Evolutionary conservation across 495 filamentous ascomycete genomes (phyloP).

Genomic region (Penicillium crystallinum): DNA sequence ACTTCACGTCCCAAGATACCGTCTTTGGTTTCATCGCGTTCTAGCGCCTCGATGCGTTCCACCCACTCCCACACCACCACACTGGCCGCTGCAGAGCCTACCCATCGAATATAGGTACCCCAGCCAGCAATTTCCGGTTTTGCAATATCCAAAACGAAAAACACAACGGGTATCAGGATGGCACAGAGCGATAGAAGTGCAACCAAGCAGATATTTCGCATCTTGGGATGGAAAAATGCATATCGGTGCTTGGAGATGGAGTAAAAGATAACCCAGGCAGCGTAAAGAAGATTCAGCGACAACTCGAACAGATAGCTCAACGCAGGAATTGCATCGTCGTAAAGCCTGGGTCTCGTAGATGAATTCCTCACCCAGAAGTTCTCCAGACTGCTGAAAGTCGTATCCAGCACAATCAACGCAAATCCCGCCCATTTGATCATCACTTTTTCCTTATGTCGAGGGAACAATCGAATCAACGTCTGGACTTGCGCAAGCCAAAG

Average conservation of each 20-base stretch:
- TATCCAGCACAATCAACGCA: slow-evolving; percentile 83
- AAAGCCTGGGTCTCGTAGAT: slow-evolving; percentile 59
- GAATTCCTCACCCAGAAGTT: slow-evolving; percentile 65
- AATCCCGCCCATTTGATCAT: slow-evolving; percentile 99
- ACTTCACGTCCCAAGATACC: slow-evolving; percentile 91
- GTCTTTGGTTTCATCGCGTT: slow-evolving; percentile 93
- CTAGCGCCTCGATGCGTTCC: slow-evolving; percentile 93
- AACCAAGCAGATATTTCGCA: slow-evolving; percentile 86
- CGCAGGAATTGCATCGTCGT: slow-evolving; percentile 85
- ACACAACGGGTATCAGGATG: slow-evolving; percentile 85
- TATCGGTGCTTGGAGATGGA: slow-evolving; percentile 86
- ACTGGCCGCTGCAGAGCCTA: slow-evolving; percentile 90
- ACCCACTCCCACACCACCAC: slow-evolving; percentile 99
- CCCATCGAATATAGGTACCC: slow-evolving; percentile 98
- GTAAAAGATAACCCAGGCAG: slow-evolving; percentile 95
- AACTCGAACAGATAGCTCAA: slow-evolving; percentile 92
- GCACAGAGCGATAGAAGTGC: slow-evolving; percentile 73
- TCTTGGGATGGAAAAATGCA: slow-evolving; percentile 87
- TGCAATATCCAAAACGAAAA: slow-evolving; percentile 91
- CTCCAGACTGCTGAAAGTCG: slow-evolving; percentile 82
- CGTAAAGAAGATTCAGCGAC: slow-evolving; percentile 82
- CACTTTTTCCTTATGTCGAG: slow-evolving; percentile 92
- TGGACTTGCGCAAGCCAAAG: slow-evolving; percentile 97
- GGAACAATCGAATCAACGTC: slow-evolving; percentile 91
- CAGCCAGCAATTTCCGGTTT: slow-evolving; percentile 83